Base-by-base conservation (phyloP, 192 early-diverging fungal genomes). In the Entomortierella lignicola region DNA sequence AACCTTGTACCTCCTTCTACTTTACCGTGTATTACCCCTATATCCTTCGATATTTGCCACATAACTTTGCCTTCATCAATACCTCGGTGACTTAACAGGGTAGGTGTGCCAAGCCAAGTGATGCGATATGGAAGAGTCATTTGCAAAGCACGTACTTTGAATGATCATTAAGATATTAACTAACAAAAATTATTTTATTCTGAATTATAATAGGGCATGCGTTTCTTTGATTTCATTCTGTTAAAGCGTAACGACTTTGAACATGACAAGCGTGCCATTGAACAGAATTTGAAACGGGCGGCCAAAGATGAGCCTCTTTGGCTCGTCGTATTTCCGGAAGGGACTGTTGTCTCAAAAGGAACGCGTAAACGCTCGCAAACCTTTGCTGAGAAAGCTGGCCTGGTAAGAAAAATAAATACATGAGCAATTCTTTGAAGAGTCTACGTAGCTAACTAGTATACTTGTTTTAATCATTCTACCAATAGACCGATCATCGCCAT, bases 321-420 rank as follows among this genome's bases (percentile, higher is more conserved):
- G 96, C 88, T 99, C 27, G 85, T 97, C 21, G 88, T 99, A 23
- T 99, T 96, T 84, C 98, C 98, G 0, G 98, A 99, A 82, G 98
- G 97, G 60, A 99, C 97, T 18, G 90, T 96, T 15, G 87, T 95
- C 32, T 94, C 94, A 39, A 77, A 89, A 26, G 87, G 89, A 57
- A 95, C 93, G 50, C 88, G 89, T 8, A 85, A 81, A 56, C 90
- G 89, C 20, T 93, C 91, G 11, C 72, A 86, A 62, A 81, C 83
- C 7, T 98, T 87, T 74, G 94, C 94, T 0, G 86, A 93, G 31
- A 92, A 92, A 63, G 85, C 75, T 69, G 87, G 86, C 12, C 72
- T 84, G 61, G 87, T 88, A 85, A 55, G 72, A 65, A n/a, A n/a
- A 15, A 18, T 17, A 12, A 41, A 25, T 52, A 13, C 26, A 10